Evolutionary conservation across 2,329 filamentous ascomycete genomes (phyloP).

Genomic region (Hortaea werneckii): DNA sequence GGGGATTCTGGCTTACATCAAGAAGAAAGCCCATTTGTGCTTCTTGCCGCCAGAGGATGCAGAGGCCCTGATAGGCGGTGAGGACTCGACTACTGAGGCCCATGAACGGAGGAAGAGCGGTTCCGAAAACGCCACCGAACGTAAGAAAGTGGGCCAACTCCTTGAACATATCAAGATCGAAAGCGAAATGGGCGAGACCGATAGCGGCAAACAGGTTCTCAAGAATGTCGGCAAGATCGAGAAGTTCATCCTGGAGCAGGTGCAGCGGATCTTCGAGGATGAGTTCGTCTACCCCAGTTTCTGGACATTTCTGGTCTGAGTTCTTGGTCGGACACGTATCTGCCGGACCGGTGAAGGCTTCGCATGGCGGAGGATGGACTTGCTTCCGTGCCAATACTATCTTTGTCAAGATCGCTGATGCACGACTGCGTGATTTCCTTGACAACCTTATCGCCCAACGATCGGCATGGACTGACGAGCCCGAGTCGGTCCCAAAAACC

Average conservation of each 20-base stretch:
- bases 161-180: constrained; percentile 91
- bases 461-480: background rate
- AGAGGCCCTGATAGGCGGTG: constrained; percentile 48
- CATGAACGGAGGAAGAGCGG: no score
- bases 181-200: constrained; percentile 90
- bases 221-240: constrained; percentile 99
- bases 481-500: background rate
- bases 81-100: constrained; percentile 25
- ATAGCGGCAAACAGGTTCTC: constrained; percentile 83
- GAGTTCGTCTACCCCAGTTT: constrained; percentile 98
- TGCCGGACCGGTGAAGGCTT: no score
- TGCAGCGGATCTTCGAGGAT: constrained; percentile 93
- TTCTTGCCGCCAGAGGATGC: constrained; percentile 91
- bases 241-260: constrained; percentile 91
- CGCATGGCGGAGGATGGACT: background rate
- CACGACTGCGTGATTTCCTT: no score
- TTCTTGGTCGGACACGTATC: no score
- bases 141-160: constrained; percentile 50
- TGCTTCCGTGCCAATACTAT: background rate
- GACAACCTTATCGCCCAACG: background rate
- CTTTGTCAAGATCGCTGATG: background rate
- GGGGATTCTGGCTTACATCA: constrained; percentile 82
- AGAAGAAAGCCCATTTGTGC: constrained; percentile 82
- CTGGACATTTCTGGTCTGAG: constrained; percentile 90
- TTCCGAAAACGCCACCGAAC: constrained; percentile 1